Evolutionary conservation across 176 grass and related monocot genomes (phyloP).

Genomic region (Carex cristatella): DNA sequence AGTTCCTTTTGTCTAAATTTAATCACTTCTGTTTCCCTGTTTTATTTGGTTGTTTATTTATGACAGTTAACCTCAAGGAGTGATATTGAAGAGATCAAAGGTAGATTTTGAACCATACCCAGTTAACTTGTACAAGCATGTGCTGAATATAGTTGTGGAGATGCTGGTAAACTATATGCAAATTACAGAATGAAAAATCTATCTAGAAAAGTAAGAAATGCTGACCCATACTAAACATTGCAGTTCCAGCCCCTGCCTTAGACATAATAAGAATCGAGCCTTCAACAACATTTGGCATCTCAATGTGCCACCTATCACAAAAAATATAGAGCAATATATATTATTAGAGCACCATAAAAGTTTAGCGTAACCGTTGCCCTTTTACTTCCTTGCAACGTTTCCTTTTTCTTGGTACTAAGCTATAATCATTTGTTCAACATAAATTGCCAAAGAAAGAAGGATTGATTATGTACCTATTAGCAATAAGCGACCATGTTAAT

Average conservation of each 20-base stretch:
- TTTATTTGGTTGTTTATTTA: neutral
- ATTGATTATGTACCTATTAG: conserved; percentile 35
- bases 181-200: neutral
- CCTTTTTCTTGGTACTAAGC: neutral
- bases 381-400: neutral
- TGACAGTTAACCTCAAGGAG: neutral
- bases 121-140: neutral
- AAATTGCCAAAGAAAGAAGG: neutral
- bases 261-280: conserved; percentile 75
- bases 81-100: neutral
- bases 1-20: neutral
- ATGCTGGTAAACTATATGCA: neutral
- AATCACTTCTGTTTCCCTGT: neutral
- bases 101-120: neutral
- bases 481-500: conserved; percentile 53
- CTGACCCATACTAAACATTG: conserved; percentile 84
- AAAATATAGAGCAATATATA: neutral
- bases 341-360: neutral
- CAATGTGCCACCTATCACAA: conserved; percentile 47
- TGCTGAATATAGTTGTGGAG: neutral
- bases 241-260: conserved; percentile 48
- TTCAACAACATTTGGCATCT: conserved; percentile 55
- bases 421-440: neutral
- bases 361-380: neutral
- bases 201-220: neutral